Evolutionary conservation across 225 moss, liverwort and hornwort genomes (phyloP), one percentile per base, ranked within the genome.

Genomic region (Pseudisothecium myosuroides): DNA sequence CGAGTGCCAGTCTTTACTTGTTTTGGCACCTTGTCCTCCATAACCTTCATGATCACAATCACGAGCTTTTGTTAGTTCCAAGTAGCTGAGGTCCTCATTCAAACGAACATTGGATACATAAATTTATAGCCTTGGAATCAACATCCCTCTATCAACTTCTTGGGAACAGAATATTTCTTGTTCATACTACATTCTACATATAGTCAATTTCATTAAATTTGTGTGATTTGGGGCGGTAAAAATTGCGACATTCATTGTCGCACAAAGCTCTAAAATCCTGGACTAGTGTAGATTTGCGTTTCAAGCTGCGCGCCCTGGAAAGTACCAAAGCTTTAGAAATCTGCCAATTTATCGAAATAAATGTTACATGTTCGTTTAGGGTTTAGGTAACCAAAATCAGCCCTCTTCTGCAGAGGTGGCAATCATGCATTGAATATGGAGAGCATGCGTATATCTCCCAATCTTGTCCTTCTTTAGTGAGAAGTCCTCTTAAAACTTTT

Each of bases 21-120:
- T 97, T 91, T 95, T 98, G 67, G 98, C 98, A 85, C 98, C 96
- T 93, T 95, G 98, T 82, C 98, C 98, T 8, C 93, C 96, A 87
- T 94, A 98, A 78, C 98, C 98, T 98, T 88, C 92, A 90, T 87
- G 89, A 65, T 64, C 34, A 80, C 74, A 88, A 88, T 22, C 62
- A 56, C 20, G 17, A 80, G 11, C 55, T 69, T 75, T 37, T n/a
- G n/a, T 88, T 86, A 90, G 65, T 39, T 79, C 29, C 32, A 50
- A 81, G 41, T 8, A 81, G 45, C 26, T 23, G 62, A 86, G 34
- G 28, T 49, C 34, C 6, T 59, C 18, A 84, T 41, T 64, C 18
- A 39, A 80, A 78, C 27, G 23, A 26, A 39, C 9, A 18, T 22
- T 52, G 15, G 6, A 76, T 50, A 19, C 60, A 85, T 49, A 20